Conservation (phyloP, 1,284 basidiomycete species). For the Pseudozyma tsukubaensis region DNA sequence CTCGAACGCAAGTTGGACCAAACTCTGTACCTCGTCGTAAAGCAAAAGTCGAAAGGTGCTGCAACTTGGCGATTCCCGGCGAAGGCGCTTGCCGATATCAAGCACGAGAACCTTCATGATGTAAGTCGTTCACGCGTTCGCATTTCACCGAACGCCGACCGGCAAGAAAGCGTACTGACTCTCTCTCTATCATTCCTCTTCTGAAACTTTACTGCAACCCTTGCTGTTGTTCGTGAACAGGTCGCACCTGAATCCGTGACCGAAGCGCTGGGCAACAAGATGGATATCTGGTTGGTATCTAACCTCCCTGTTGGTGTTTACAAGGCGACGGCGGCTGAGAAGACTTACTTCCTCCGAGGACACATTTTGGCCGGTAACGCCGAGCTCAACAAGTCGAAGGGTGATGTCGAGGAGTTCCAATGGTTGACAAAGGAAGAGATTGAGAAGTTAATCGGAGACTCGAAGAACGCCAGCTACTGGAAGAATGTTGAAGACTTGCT, state of each 20-base stretch:
- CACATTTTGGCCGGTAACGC: slow-evolving; percentile 61
- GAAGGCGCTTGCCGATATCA: slow-evolving; percentile 33
- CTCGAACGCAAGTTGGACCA: slow-evolving; percentile 84
- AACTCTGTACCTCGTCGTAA: slow-evolving; percentile 85
- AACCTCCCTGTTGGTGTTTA: slow-evolving; percentile 61
- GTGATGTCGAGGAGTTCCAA: slow-evolving; percentile 78
- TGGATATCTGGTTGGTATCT: slow-evolving; percentile 66
- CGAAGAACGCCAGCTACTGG: slow-evolving; percentile 79
- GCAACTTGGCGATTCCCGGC: slow-evolving; percentile 51
- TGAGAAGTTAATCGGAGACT: slow-evolving; percentile 70
- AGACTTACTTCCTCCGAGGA: slow-evolving; percentile 61
- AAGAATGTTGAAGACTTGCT: slow-evolving; percentile 80
- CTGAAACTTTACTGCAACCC: background rate
- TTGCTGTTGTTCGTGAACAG: background rate
- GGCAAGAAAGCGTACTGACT: background rate
- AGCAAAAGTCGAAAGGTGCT: slow-evolving; percentile 66
- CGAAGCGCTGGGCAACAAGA: slow-evolving; percentile 49
- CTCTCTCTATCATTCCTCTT: background rate
- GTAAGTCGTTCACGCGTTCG: slow-evolving; percentile 14
- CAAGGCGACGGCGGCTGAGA: slow-evolving; percentile 22
- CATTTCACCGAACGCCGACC: too few relatives aligned
- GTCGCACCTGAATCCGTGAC: slow-evolving; percentile 51
- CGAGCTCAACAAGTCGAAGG: slow-evolving; percentile 19
- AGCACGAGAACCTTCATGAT: slow-evolving; percentile 44
- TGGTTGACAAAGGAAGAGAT: slow-evolving; percentile 92